Evolutionary conservation across 352 stramenopile genomes (phyloP), one percentile per base, ranked within the genome.

Genomic region (Phytopythium delawarense): DNA sequence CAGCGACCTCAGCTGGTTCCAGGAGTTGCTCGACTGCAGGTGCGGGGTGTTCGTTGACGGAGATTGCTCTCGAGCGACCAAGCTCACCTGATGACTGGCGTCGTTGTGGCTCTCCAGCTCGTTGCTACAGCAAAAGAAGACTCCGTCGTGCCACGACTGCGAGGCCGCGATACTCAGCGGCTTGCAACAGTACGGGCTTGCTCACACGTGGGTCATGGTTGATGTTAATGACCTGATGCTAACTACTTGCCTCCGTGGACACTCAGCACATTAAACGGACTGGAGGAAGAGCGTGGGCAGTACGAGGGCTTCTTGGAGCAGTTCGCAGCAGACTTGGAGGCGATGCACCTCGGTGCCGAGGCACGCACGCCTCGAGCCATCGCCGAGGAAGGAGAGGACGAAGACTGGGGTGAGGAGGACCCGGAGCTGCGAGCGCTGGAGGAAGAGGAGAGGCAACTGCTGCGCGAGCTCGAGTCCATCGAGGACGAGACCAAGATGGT

Each of bases 11-110:
- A 87, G 85, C 52, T 94, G 85, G 85, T 91, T 91, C 61, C 78
- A 92, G 56, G 85, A 94, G 62, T 67, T 94, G 28, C 75, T 92
- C 40, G 81, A 92, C 59, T 87, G 81, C 73, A 91, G 81, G 84
- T 90, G 65, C 42, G 63, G 28, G 4, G 9, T 40, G 9, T 40
- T 37, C 12, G 45, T 1, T 42, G 25, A 20, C 56, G 16, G 54
- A 6, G n/a, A 35, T 15, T 46, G 15, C 12, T 39, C 25, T 13
- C 32, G 15, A 13, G 12, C 18, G 35, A 64, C 40, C 25, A 57
- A 55, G 57, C 25, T 32, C 42, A 57, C 18, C 52, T 59, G 60
- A 35, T 49, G 23, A 32, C 18, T 75, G 25, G 57, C 4, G 11
- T 45, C 18, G 37, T 25, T 49, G 20, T 49, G 42, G 42, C 21